These are phyloP conservation scores for Neonectria magnoliae DNA, from an alignment of 2,329 filamentous ascomycete species.

Conservation along the genomic window DNA sequence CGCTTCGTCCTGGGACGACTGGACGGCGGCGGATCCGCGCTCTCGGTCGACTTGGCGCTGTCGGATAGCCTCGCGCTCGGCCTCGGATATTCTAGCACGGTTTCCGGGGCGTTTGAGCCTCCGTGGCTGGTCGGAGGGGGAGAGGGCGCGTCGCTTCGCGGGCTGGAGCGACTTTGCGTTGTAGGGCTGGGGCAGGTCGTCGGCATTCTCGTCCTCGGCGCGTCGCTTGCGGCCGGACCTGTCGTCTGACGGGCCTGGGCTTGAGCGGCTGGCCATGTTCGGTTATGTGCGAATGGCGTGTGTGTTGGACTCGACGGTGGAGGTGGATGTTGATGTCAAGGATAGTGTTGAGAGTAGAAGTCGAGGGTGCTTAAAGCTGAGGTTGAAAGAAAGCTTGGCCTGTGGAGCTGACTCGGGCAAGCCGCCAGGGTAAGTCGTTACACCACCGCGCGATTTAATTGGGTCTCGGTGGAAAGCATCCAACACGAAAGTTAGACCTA, in stretches of 20 bases:
- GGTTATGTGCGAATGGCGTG: neutral
- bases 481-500: neutral
- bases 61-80: slow-evolving; percentile 74
- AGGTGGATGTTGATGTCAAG: neutral
- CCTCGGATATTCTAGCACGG: slow-evolving; percentile 72
- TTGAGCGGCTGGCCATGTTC: slow-evolving; percentile 33
- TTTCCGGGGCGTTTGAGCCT: slow-evolving; percentile 76
- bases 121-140: slow-evolving; percentile 65
- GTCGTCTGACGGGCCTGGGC: slow-evolving; percentile 26
- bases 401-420: neutral
- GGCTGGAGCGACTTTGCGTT: slow-evolving; percentile 67
- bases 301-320: neutral
- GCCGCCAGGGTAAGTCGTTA: neutral
- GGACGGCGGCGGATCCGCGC: slow-evolving; percentile 51
- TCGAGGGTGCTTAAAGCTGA: neutral
- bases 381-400: slow-evolving; percentile 2
- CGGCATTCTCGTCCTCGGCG: slow-evolving; percentile 47
- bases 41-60: slow-evolving; percentile 69
- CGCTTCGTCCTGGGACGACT: slow-evolving; percentile 50
- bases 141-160: slow-evolving; percentile 67
- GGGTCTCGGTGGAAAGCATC: neutral
- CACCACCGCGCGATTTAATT: neutral
- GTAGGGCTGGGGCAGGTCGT: slow-evolving; percentile 67
- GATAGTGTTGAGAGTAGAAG: neutral
- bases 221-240: slow-evolving; percentile 45